phyloP scores from a whole-genome alignment of 1,284 basidiomycete genomes.

The Ustilago vetiveriae region DNA sequence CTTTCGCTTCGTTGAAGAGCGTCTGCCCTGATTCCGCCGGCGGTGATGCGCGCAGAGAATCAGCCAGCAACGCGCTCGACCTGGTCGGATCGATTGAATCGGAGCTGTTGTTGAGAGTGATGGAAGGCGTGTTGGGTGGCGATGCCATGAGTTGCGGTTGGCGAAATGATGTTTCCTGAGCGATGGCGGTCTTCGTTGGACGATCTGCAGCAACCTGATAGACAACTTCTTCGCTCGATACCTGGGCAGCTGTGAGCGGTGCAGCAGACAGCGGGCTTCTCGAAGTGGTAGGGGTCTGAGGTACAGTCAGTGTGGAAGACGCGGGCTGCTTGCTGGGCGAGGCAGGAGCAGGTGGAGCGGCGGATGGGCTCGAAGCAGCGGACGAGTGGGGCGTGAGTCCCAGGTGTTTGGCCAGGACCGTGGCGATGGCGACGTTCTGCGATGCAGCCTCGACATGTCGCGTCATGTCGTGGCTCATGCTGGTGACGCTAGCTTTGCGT shows the following conservation, averaged over 20 bases:
- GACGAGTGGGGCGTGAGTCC: constrained; percentile 32
- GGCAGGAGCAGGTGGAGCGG: constrained; percentile 12
- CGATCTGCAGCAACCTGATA: neutral
- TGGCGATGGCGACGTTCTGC: constrained; percentile 40
- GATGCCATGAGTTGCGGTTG: constrained; percentile 6
- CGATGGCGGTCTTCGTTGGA: neutral
- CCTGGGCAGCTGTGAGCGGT: constrained; percentile 16
- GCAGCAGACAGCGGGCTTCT: constrained; percentile 27
- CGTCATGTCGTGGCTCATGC: constrained; percentile 24
- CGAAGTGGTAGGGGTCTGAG: constrained; percentile 22
- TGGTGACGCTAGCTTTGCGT: constrained; percentile 34
- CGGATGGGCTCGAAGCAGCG: constrained; percentile 19
- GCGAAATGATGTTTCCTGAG: neutral
- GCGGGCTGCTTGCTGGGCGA: constrained; percentile 24
- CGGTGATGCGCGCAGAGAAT: constrained; percentile 15
- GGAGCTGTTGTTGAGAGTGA: constrained; percentile 17
- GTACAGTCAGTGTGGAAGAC: constrained; percentile 8
- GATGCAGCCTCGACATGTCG: constrained; percentile 24
- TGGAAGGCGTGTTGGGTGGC: constrained; percentile 15
- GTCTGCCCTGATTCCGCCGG: constrained; percentile 9
- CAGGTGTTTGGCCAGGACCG: constrained; percentile 27
- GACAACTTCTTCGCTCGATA: neutral
- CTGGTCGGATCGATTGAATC: neutral
- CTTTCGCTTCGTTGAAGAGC: constrained; percentile 34
- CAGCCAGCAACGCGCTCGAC: neutral